phyloP scores from a whole-genome alignment of 2,329 filamentous ascomycete species.

The Bertia moriformis region DNA sequence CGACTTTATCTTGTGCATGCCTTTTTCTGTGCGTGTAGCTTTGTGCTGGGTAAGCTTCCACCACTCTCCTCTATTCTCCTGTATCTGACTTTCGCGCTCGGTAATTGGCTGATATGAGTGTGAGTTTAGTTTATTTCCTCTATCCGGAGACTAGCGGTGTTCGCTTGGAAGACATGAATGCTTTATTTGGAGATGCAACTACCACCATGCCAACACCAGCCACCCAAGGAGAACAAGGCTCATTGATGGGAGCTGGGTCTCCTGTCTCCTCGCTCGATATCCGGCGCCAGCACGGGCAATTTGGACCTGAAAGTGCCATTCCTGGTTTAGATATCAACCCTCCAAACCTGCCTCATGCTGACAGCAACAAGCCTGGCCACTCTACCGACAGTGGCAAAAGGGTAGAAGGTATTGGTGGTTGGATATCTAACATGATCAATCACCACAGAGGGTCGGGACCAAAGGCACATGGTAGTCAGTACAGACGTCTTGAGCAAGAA shows the following conservation, averaged over 20 bases:
- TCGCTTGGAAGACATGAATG: constrained; percentile 50
- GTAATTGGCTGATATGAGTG: background rate
- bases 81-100: constrained; percentile 3
- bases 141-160: constrained; percentile 77
- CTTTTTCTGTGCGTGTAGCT: constrained; percentile 63
- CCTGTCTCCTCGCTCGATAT: background rate
- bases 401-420: background rate
- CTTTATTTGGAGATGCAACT: background rate
- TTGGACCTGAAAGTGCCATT: background rate
- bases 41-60: constrained; percentile 51
- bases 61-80: background rate
- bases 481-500: constrained; percentile 1
- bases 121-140: constrained; percentile 62
- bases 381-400: background rate
- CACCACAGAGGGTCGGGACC: background rate
- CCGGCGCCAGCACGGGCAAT: background rate
- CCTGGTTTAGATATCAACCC: constrained; percentile 1
- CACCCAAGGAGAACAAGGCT: background rate
- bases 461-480: background rate
- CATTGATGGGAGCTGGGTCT: background rate
- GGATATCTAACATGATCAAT: background rate
- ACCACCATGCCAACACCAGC: constrained; percentile 1
- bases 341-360: background rate
- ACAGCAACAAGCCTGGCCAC: background rate
- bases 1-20: constrained; percentile 60